Conservation (phyloP, 2,329 filamentous ascomycete species). For the Diaporthe ilicicola region DNA sequence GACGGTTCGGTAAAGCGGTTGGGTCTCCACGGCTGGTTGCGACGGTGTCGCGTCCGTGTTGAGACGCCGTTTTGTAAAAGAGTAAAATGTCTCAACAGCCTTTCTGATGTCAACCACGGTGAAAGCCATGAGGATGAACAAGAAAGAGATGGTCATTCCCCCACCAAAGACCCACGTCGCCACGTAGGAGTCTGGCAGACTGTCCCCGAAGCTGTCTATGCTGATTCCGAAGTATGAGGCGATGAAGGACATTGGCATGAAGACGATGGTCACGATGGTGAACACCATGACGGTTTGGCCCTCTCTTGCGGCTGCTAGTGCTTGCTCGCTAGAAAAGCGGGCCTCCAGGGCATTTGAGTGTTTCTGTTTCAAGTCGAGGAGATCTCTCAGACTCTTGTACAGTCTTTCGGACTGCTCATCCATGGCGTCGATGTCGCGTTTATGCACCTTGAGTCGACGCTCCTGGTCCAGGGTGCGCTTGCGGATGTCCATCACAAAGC, state of each 20-base stretch:
- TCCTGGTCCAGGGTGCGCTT: conserved; percentile 65
- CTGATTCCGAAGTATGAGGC: conserved; percentile 55
- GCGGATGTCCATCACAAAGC: conserved; percentile 46
- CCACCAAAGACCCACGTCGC: conserved; percentile 46
- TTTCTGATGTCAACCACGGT: conserved; percentile 46
- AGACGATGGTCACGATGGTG: conserved; percentile 55
- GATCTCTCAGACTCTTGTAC: conserved; percentile 66
- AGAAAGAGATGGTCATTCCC: conserved; percentile 48
- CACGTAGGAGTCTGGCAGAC: conserved; percentile 38
- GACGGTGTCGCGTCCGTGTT: neutral
- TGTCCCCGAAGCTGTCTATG: conserved; percentile 53
- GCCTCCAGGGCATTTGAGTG: conserved; percentile 74
- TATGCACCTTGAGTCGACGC: conserved; percentile 63
- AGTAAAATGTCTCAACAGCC: conserved; percentile 30
- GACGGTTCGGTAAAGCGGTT: conserved; percentile 2
- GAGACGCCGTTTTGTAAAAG: conserved; percentile 21
- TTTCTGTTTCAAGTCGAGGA: conserved; percentile 75
- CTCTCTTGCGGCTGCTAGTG: conserved; percentile 64
- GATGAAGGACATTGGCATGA: conserved; percentile 54
- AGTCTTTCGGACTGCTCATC: conserved; percentile 68
- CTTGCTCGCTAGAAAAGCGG: conserved; percentile 68
- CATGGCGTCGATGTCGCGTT: conserved; percentile 70
- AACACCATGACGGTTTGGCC: conserved; percentile 55
- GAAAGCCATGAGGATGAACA: conserved; percentile 49
- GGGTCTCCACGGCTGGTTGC: neutral